phyloP scores from a whole-genome alignment of 2,329 filamentous ascomycete genomes.

The Phoma herbarum region DNA sequence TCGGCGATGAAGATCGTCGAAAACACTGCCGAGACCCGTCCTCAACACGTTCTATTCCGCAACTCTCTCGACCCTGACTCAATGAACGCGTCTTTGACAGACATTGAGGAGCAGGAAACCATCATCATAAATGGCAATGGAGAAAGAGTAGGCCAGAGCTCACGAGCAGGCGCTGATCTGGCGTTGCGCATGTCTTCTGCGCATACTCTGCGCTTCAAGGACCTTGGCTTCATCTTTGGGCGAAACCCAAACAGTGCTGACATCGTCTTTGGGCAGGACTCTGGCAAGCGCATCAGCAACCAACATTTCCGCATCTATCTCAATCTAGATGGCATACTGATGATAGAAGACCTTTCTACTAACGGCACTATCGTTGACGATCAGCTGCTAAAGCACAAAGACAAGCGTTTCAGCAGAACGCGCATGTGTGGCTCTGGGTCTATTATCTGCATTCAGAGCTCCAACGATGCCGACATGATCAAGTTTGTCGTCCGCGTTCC shows the following conservation, averaged over 20 bases:
- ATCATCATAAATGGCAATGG: slow-evolving; percentile 57
- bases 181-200: slow-evolving; percentile 80
- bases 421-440: slow-evolving; percentile 77
- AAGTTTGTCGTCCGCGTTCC: slow-evolving; percentile 89
- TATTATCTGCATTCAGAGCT: slow-evolving; percentile 72
- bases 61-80: slow-evolving; percentile 52
- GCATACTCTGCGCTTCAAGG: slow-evolving; percentile 67
- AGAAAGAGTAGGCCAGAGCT: slow-evolving; percentile 28
- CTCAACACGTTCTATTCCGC: slow-evolving; percentile 66
- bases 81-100: slow-evolving; percentile 48
- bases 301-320: slow-evolving; percentile 95
- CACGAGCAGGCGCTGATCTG: slow-evolving; percentile 64
- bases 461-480: slow-evolving; percentile 67
- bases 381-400: slow-evolving; percentile 66
- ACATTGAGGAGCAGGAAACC: slow-evolving; percentile 55
- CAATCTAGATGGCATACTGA: slow-evolving; percentile 83
- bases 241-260: slow-evolving; percentile 78
- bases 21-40: slow-evolving; percentile 60
- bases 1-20: slow-evolving; percentile 76
- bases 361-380: slow-evolving; percentile 92
- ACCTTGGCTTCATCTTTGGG: slow-evolving; percentile 84
- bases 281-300: slow-evolving; percentile 82
- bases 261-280: slow-evolving; percentile 70
- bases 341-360: slow-evolving; percentile 94
- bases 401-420: slow-evolving; percentile 52